Percentiles rank a stretch among this genome's conserved stretches.
phyloP scores from a whole-genome alignment of 2,329 filamentous ascomycete genomes.

The Thielaviopsis populi region DNA sequence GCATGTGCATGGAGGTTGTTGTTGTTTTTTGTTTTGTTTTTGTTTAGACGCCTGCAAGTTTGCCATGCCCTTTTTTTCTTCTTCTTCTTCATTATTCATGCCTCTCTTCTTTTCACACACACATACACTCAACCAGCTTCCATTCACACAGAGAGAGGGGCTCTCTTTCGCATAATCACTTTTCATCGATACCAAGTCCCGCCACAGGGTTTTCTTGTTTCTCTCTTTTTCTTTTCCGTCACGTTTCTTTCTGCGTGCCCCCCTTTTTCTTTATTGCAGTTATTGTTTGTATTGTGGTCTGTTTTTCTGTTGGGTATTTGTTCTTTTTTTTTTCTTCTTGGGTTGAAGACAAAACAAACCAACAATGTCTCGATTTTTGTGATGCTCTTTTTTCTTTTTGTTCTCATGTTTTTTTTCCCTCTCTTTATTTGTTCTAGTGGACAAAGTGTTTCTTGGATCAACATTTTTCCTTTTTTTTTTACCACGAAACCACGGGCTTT shows the following conservation, averaged over 20 bases:
- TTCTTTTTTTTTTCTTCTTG: not conserved
- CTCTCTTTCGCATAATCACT: not conserved
- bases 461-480: not conserved
- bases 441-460: not conserved
- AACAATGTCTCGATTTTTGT: not conserved
- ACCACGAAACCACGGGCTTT: not conserved
- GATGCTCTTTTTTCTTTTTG: not conserved
- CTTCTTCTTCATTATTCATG: not conserved
- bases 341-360: not conserved
- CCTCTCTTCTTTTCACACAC: not conserved
- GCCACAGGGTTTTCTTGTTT: not conserved
- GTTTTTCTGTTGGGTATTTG: not conserved
- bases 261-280: slow-evolving; percentile 3
- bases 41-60: not conserved
- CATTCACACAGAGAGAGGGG: not conserved
- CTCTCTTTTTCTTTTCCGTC: not conserved
- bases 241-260: slow-evolving; percentile 2
- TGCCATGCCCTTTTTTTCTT: not conserved
- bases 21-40: not conserved
- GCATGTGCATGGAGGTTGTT: not conserved
- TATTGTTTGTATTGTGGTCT: no score
- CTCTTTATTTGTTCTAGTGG: not conserved
- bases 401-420: not conserved
- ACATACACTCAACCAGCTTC: not conserved
- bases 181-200: slow-evolving; percentile 1